phyloP scores from a whole-genome alignment of 768 basidiomycete species.

The Amanita rubescens region DNA sequence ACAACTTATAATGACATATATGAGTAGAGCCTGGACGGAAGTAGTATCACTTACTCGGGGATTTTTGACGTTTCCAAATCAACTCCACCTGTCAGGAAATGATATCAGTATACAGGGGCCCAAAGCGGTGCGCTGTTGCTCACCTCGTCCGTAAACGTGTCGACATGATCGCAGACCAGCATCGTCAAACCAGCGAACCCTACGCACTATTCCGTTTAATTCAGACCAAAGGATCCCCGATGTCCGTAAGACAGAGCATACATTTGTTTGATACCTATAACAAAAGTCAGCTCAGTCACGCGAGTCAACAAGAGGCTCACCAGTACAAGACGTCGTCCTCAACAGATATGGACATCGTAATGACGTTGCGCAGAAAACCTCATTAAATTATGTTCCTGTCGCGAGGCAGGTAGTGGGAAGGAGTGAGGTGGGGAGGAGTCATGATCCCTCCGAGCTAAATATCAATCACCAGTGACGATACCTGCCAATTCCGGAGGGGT shows the following conservation, averaged over 20 bases:
- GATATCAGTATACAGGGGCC: not conserved
- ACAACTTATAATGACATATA: conserved; percentile 22
- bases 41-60: conserved; percentile 29
- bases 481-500: not conserved
- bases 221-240: not conserved
- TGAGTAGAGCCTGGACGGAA: not conserved
- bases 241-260: not conserved
- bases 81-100: conserved; percentile 33
- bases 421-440: not conserved
- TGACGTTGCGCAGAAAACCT: not conserved
- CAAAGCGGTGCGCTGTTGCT: not conserved
- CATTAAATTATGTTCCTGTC: not conserved
- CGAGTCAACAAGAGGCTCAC: not conserved
- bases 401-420: not conserved
- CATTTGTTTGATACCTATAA: conserved; percentile 5
- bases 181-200: conserved; percentile 44
- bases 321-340: not conserved
- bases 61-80: conserved; percentile 45
- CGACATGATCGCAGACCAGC: conserved; percentile 50
- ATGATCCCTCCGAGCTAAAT: not conserved
- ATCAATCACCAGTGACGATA: not conserved
- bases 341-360: not conserved
- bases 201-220: conserved; percentile 31
- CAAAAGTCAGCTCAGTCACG: not conserved
- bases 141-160: conserved; percentile 44